Evolutionary conservation across 176 grass and related monocot genomes (phyloP), one percentile per base, ranked within the genome.

Genomic region (Eremochloa ophiuroides): DNA sequence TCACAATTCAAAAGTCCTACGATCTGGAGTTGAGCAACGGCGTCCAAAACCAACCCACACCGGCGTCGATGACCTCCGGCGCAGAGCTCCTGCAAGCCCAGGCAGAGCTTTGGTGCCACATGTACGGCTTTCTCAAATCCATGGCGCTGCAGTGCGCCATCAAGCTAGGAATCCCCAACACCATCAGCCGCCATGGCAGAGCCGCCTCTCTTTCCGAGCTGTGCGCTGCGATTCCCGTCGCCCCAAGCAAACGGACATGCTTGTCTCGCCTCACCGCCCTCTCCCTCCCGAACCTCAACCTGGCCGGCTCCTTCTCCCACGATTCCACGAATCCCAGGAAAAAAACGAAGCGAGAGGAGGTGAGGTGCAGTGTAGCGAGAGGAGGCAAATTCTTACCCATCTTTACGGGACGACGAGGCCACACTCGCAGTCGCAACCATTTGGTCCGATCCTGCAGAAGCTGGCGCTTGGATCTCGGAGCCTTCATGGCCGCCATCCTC

Each of bases 1-100:
- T 85, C 85, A 68, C 92, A 89, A 48, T 95, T 91, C 80, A 98
- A 90, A 84, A 91, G 93, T 89, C 88, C 83, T 87, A 84, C 84
- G 60, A 95, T 91, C 80, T 95, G 95, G 92, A 91, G 66, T 16
- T 29, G 60, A 38, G 91, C 62, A 27, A 11, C 23, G 73, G 56
- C 34, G n/a, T n/a, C 14, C 41, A 71, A 40, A 71, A 30, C 23
- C 46, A 10, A 22, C 5, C 71, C 22, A 30, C 10, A 16, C 27
- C 16, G 8, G 16, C 8, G 6, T 7, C 34, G 26, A 15, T 6
- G 6, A 2, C 18, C 27, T 10, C 62, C 18, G 26, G 44, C 15
- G 16, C 66, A 0, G 84, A 91, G 46, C 66, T 75, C 34, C 11
- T 71, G n/a, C 66, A 82, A 28, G 71, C 77, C 43, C 58, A 85